Evolutionary conservation across 2,329 filamentous ascomycete species (phyloP).

Genomic region (Fonsecaea nubica): DNA sequence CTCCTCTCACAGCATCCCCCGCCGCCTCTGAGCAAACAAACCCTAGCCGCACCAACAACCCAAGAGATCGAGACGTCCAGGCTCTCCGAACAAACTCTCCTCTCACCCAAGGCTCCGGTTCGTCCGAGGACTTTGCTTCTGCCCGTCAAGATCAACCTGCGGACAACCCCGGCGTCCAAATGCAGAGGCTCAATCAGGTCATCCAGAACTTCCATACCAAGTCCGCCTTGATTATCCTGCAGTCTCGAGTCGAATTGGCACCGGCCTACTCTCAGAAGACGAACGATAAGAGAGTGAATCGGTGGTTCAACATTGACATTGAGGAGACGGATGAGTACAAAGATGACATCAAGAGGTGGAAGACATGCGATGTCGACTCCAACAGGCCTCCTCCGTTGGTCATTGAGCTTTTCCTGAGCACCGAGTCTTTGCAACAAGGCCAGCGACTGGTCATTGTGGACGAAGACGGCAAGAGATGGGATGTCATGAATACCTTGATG

Average conservation of each 20-base stretch:
- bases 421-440: slow-evolving; percentile 76
- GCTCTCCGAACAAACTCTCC: slow-evolving; percentile 58
- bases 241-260: slow-evolving; percentile 76
- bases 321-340: slow-evolving; percentile 88
- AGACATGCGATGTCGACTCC: slow-evolving; percentile 75
- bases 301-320: slow-evolving; percentile 94
- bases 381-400: slow-evolving; percentile 81
- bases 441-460: slow-evolving; percentile 89
- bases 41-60: slow-evolving; percentile 74
- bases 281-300: slow-evolving; percentile 72
- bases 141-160: slow-evolving; percentile 50
- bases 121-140: slow-evolving; percentile 56
- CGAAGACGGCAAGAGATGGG: slow-evolving; percentile 88
- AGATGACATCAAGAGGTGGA: slow-evolving; percentile 83
- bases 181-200: slow-evolving; percentile 88
- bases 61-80: slow-evolving; percentile 67
- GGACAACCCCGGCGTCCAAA: slow-evolving; percentile 65
- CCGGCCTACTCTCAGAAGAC: slow-evolving; percentile 63
- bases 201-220: slow-evolving; percentile 96
- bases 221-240: slow-evolving; percentile 80
- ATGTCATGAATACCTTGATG: slow-evolving; percentile 79
- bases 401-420: slow-evolving; percentile 89
- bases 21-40: slow-evolving; percentile 75
- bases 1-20: slow-evolving; percentile 74
- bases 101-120: slow-evolving; percentile 59